phyloP scores from a whole-genome alignment of 192 early-diverging fungal genomes.

The Coemansia guatemalensis region DNA sequence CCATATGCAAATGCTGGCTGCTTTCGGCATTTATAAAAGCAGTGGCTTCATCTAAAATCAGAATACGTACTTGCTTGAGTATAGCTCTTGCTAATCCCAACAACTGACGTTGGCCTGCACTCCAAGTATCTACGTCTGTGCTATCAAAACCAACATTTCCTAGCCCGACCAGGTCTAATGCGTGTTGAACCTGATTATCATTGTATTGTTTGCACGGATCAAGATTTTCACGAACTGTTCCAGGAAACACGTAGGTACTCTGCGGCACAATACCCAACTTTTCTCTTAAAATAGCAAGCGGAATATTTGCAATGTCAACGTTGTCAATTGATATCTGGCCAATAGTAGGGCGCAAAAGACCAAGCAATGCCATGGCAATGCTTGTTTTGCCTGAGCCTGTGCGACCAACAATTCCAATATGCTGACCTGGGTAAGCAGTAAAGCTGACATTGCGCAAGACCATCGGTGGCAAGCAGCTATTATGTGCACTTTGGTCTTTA shows the following conservation, averaged over 20 bases:
- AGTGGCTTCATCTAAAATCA: conserved; percentile 72
- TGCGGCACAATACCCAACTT: conserved; percentile 89
- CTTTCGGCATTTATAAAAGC: conserved; percentile 56
- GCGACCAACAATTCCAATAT: conserved; percentile 82
- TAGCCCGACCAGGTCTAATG: conserved; percentile 61
- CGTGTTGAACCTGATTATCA: conserved; percentile 68
- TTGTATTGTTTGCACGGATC: conserved; percentile 68
- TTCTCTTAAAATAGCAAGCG: conserved; percentile 60
- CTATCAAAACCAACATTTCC: neutral
- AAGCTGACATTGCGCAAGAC: conserved; percentile 64
- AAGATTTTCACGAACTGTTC: conserved; percentile 82
- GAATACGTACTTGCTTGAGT: conserved; percentile 51
- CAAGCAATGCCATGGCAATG: conserved; percentile 68
- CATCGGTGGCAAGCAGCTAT: conserved; percentile 5
- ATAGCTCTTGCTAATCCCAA: conserved; percentile 64
- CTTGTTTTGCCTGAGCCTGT: conserved; percentile 77
- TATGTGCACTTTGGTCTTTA: neutral
- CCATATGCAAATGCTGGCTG: conserved; percentile 52
- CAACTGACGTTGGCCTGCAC: conserved; percentile 59
- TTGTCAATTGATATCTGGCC: conserved; percentile 70
- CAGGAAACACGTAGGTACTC: conserved; percentile 67
- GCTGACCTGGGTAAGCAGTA: conserved; percentile 61
- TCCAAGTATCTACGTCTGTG: conserved; percentile 29
- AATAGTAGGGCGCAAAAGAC: conserved; percentile 54
- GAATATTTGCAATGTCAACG: conserved; percentile 65